Evolutionary conservation across 2,329 filamentous ascomycete genomes (phyloP), one percentile per base, ranked within the genome.

Genomic region (Boeremia lycopersici): DNA sequence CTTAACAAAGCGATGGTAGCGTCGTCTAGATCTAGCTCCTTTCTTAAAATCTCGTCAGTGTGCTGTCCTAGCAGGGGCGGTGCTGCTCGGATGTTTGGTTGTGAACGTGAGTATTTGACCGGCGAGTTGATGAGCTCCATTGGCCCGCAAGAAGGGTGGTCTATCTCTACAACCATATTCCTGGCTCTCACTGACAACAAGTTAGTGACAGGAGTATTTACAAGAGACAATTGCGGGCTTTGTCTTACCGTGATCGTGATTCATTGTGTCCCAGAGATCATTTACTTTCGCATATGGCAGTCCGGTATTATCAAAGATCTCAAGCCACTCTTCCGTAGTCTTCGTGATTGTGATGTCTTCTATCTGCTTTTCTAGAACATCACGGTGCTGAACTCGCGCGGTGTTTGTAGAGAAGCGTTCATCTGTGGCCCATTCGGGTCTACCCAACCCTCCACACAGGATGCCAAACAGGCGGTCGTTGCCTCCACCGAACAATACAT

Each of bases 261-360:
- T 87, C 45, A 99, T 78, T 0, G 93, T 91, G 15, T 83, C 85
- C 73, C 95, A 89, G 12, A 98, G 87, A 70, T 98, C 93, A 70
- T 98, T 98, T 58, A 98, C 89, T 1, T 93, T 91, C 0, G 93
- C 89, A 68, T 95, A 98, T 0, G 93, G 95, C 87, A 98, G 87
- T 2, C 95, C 93, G 51, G 84, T 89, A n/a, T 91, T 92, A 66
- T 96, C 91, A 48, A 97, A 89, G 0, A 93, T 79, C 1, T 87
- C 83, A 4, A 98, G 80, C 95, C 95, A 99, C 71, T 97, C 87
- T 61, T 87, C 79, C 0, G 93, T 98, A 2, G 91, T 95, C 77
- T 87, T 91, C 35, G 86, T 85, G 57, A 79, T 79, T 1, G 91
- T 93, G 29, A 89, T 81, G 2, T 81, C 79, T 70, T 96, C 91